Evolutionary conservation across 768 basidiomycete genomes (phyloP).

Genomic region (Myochromella boudieri): DNA sequence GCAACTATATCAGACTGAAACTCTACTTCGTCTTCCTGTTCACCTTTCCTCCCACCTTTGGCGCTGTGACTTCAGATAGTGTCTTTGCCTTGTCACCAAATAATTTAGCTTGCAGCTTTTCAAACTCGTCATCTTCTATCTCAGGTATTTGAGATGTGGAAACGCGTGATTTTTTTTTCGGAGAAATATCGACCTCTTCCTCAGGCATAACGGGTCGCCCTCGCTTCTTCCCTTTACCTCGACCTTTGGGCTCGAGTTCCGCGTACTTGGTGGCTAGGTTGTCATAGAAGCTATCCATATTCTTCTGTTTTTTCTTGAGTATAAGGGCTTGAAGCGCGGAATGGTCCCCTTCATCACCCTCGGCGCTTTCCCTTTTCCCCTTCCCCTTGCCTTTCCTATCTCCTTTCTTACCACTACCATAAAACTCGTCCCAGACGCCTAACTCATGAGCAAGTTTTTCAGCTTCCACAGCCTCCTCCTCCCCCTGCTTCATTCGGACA

Average conservation of each 20-base stretch:
- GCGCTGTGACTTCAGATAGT: slow-evolving; percentile 19
- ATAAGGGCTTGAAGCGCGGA: slow-evolving; percentile 82
- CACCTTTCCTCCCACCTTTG: slow-evolving; percentile 28
- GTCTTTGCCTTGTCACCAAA: slow-evolving; percentile 44
- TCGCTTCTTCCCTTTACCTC: slow-evolving; percentile 58
- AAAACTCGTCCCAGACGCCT: slow-evolving; percentile 94
- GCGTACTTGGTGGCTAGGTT: slow-evolving; percentile 73
- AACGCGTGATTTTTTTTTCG: slow-evolving; percentile 50
- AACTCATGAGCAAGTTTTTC: slow-evolving; percentile 82
- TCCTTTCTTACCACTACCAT: slow-evolving; percentile 70
- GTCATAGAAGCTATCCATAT: slow-evolving; percentile 73
- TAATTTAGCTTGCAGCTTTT: slow-evolving; percentile 56
- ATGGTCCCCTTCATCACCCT: slow-evolving; percentile 56
- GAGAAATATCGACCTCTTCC: slow-evolving; percentile 39
- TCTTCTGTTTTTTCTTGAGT: slow-evolving; percentile 66
- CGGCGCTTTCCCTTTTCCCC: slow-evolving; percentile 37
- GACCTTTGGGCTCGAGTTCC: slow-evolving; percentile 44
- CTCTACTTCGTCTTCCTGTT: slow-evolving; percentile 32
- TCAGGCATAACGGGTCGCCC: slow-evolving; percentile 40
- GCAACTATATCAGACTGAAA: no score
- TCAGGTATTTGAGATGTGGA: slow-evolving; percentile 45
- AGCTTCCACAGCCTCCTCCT: slow-evolving; percentile 83
- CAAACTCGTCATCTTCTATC: slow-evolving; percentile 67
- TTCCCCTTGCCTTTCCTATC: slow-evolving; percentile 57
- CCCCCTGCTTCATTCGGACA: slow-evolving; percentile 68